Evolutionary conservation across 2,329 filamentous ascomycete species (phyloP).

Genomic region (Colletotrichum costaricense): DNA sequence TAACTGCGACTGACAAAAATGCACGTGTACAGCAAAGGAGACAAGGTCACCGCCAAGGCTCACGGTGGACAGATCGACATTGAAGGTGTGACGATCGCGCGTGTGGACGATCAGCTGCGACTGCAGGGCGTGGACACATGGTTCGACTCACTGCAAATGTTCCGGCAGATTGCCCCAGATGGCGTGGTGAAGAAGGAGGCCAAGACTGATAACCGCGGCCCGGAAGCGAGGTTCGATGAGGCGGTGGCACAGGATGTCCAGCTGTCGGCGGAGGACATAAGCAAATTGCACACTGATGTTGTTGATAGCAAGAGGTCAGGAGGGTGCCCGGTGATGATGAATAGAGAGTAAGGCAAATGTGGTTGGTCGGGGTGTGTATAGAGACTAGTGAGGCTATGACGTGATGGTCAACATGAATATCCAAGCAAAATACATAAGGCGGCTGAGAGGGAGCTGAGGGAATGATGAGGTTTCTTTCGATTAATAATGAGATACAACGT

Average conservation of each 20-base stretch:
- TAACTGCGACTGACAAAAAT: neutral
- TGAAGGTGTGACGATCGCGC: conserved; percentile 70
- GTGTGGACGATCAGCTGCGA: conserved; percentile 69
- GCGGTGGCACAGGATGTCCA: conserved; percentile 6
- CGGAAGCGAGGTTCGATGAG: conserved; percentile 24
- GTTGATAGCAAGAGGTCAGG: neutral
- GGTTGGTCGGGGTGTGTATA: neutral
- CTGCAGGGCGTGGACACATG: conserved; percentile 70
- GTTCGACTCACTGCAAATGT: conserved; percentile 76
- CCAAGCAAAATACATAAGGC: neutral
- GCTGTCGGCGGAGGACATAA: conserved; percentile 10
- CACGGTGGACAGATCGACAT: conserved; percentile 72
- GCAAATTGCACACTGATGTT: conserved; percentile 8
- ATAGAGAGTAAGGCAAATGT: conserved; percentile 10
- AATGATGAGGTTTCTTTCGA: neutral
- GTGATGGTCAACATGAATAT: neutral
- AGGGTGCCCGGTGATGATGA: conserved; percentile 32
- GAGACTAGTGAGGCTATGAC: neutral
- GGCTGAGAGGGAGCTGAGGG: neutral
- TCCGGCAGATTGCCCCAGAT: conserved; percentile 64
- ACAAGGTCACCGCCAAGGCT: conserved; percentile 71
- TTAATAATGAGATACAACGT: neutral
- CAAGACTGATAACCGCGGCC: neutral
- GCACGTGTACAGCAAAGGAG: conserved; percentile 60
- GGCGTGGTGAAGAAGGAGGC: conserved; percentile 28